Evolutionary conservation across 2,329 filamentous ascomycete genomes (phyloP), one percentile per base, ranked within the genome.

Genomic region (Pseudovirgaria hyperparasitica): DNA sequence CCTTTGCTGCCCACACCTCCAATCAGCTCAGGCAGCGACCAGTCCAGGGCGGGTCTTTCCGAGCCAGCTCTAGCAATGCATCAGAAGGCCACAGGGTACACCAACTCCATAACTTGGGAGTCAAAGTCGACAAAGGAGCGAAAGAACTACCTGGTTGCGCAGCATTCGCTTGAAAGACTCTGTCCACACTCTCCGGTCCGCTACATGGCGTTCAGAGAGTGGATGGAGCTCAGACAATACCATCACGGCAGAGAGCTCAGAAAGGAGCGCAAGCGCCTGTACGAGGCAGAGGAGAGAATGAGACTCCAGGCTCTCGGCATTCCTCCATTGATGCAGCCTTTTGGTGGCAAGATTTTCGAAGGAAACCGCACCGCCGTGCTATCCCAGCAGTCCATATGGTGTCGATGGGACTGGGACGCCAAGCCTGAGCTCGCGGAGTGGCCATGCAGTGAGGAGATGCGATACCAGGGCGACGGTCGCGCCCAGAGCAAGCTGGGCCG

Each of bases 391-490:
- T 62, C 59, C 1, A 50, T 61, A 30, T 63, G 52, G 52, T 55
- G 52, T 30, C 12, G 20, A 0, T 34, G 51, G 23, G 52, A 49
- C 45, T 12, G 33, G 20, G 41, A 44, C 16, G 42, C 43, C 9
- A 52, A 52, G 23, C 42, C 50, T 3, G 43, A 51, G 26, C 37
- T 58, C 17, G 48, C 57, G 0, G 46, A 49, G 2, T 64, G 56
- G 56, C 60, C 60, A 1, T 39, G 40, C 8, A 22, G 38, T 5
- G 39, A 48, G 8, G 60, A 64, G 42, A 43, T 55, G 42, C 58
- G 58, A 34, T 63, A 60, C 50, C 60, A 64, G 34, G 60, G 60
- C 0, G 54, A 60, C 21, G 58, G 59, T 17, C 54, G 60, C 8
- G 55, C 60, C 9, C 52, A 58, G 22, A 62, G 57, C 3, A 42